Conservation (phyloP, 306 rosid species). For the Vicia faba region DNA sequence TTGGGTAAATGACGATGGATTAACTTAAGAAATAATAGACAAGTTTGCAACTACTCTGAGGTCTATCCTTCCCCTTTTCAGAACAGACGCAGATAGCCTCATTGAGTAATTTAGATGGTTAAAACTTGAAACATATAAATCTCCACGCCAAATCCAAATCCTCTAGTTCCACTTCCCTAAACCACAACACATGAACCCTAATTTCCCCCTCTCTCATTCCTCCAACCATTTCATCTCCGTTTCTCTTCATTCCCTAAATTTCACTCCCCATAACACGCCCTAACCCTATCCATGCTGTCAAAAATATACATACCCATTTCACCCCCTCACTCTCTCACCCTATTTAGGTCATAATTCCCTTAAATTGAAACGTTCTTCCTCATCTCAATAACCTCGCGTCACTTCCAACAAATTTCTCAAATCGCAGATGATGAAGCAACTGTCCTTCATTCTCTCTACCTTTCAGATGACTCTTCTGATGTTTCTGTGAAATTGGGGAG, state of each 20-base stretch:
- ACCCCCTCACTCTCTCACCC: background rate
- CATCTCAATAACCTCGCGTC: background rate
- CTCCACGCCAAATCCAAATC: background rate
- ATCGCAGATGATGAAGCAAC: background rate
- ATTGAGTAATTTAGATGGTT: no score
- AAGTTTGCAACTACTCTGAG: no score
- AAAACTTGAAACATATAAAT: no score
- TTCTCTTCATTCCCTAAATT: background rate
- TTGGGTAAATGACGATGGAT: no score
- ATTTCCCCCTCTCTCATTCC: background rate
- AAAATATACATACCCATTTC: background rate
- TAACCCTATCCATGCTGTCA: no score
- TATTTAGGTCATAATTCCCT: background rate
- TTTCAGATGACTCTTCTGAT: no score
- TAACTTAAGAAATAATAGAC: no score
- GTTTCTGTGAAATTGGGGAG: no score
- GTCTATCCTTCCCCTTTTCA: no score
- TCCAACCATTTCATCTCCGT: background rate
- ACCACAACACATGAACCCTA: conserved; percentile 25
- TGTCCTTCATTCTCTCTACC: no score
- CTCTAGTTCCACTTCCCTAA: background rate
- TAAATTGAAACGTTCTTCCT: background rate
- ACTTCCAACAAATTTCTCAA: background rate
- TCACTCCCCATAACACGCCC: background rate
- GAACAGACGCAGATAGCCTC: no score